Evolutionary conservation across 2,329 filamentous ascomycete genomes (phyloP), one percentile per base, ranked within the genome.

Genomic region (Aspergillus flavus): DNA sequence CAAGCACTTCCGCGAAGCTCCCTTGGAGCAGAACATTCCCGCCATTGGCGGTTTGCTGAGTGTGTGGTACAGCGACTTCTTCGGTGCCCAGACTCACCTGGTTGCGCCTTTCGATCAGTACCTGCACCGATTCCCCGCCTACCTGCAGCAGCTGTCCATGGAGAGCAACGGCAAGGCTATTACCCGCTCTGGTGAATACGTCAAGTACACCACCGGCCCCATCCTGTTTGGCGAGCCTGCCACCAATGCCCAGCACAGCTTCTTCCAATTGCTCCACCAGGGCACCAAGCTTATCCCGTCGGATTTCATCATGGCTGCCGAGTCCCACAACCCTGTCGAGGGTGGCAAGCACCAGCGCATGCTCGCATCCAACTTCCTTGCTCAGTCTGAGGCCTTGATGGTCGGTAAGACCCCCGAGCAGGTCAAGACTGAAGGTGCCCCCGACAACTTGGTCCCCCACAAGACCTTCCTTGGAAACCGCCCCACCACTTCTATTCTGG

Each of bases 11-110:
- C 89, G 89, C 73, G 89, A 92, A 76, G 89, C 95, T 26, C 94
- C 95, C 9, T 84, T 98, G 32, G 91, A 94, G 82, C 84, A 98
- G 83, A 99, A 99, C 83, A 98, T 99, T 70, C 95, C 95, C 63
- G 86, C 93, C 58, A 85, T 99, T 70, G 95, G 91, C 76, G 95
- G 94, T 80, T 88, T 99, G 34, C 82, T 99, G 76, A 97, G 93
- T 73, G 94, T 99, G 62, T 99, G 94, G 93, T 99, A 99, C 85
- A 96, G 93, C 66, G 92, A 99, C 85, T 98, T 98, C 84, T 99
- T 96, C 81, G 94, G 94, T 78, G 93, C 95, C 58, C 95, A 99
- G 84, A 98, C 95, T 65, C 95, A 98, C 82, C 87, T 99, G 59
- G 94, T 99, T 69, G 92, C 95, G 78, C 95, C 95, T 62, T 99